Conservation (phyloP, 768 basidiomycete genomes). For the Naematelia encephala region DNA sequence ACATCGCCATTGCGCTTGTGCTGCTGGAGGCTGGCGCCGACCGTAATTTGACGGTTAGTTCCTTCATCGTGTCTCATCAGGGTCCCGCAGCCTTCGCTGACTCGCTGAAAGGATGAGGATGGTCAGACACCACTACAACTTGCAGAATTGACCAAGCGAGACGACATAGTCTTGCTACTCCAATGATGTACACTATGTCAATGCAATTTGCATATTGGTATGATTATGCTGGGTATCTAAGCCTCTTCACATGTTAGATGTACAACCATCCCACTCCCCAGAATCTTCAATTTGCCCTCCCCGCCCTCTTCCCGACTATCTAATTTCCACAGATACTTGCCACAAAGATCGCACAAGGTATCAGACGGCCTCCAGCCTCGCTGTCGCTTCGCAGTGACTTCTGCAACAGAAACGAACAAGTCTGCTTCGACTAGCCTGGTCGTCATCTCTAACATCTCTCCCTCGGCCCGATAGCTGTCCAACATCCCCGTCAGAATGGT, state of each 20-base stretch:
- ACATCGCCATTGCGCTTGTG: constrained; percentile 58
- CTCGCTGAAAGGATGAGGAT: constrained; percentile 77
- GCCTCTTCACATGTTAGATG: neutral
- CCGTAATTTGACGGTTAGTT: constrained; percentile 60
- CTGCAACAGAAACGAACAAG: constrained; percentile 68
- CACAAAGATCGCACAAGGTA: constrained; percentile 8
- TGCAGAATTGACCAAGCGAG: constrained; percentile 61
- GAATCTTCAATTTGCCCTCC: neutral
- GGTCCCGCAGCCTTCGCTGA: constrained; percentile 10
- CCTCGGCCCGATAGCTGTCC: constrained; percentile 87
- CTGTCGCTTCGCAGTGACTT: constrained; percentile 51
- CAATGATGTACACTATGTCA: constrained; percentile 8
- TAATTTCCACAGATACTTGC: constrained; percentile 6
- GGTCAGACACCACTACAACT: constrained; percentile 62
- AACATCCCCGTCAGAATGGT: constrained; percentile 91
- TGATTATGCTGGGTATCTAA: constrained; percentile 1
- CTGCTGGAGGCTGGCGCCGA: constrained; percentile 68
- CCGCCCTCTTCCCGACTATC: neutral
- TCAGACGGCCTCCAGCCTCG: constrained; percentile 48
- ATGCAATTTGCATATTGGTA: constrained; percentile 9
- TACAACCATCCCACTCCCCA: constrained; percentile 2
- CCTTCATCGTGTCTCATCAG: neutral
- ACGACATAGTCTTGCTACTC: constrained; percentile 56
- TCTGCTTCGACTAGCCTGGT: constrained; percentile 77
- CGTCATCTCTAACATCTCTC: constrained; percentile 81